These are phyloP conservation scores for Boechera stricta DNA, from an alignment of 345 rosid species.

Conservation along the genomic window DNA sequence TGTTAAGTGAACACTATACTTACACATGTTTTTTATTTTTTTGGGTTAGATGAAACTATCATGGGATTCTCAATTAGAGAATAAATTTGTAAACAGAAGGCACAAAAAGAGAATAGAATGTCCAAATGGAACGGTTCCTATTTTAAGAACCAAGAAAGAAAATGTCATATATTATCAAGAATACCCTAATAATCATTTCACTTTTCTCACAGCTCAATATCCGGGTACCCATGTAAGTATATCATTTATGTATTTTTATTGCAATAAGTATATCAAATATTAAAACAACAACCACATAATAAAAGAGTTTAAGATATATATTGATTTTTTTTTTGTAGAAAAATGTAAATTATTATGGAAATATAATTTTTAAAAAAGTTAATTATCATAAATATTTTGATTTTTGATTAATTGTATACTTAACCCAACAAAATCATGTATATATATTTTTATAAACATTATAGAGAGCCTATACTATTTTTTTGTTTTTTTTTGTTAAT, in stretches of 20 bases:
- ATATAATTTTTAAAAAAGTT: too few species aligned
- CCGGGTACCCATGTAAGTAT: not conserved
- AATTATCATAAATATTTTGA: too few species aligned
- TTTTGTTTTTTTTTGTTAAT: too few species aligned
- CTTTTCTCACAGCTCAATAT: not conserved
- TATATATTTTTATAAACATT: too few species aligned
- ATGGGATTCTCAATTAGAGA: not conserved
- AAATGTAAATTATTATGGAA: too few species aligned
- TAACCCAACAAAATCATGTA: too few species aligned
- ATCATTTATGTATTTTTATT: not conserved
- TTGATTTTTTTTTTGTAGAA: too few species aligned
- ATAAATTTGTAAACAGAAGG: not conserved
- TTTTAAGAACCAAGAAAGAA: not conserved
- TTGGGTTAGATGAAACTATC: not conserved
- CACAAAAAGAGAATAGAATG: not conserved
- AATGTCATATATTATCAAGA: not conserved
- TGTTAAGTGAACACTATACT: not conserved
- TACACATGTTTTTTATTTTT: not conserved
- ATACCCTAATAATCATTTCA: not conserved
- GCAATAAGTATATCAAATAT: not conserved
- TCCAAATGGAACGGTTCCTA: not conserved
- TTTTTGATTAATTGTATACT: too few species aligned
- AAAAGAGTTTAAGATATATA: too few species aligned
- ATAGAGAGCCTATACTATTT: too few species aligned
- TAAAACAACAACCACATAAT: too few species aligned